Conservation (phyloP, 495 filamentous ascomycete genomes). For the Hypoxylon subgilvum region DNA sequence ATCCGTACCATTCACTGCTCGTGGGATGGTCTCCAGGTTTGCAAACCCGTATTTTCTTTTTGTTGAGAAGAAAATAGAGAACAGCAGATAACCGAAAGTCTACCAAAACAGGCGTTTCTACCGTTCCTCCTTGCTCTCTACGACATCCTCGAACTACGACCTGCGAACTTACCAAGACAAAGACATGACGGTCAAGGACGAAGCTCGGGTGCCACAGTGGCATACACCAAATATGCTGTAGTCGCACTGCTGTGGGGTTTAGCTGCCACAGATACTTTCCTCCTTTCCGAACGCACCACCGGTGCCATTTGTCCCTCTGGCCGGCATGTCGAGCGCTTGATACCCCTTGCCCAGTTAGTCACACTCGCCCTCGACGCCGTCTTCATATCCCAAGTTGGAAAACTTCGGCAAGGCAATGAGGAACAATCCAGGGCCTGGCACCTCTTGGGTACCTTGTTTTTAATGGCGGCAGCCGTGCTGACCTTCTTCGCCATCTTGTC, state of each 20-base stretch:
- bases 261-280: slow-evolving; percentile 31
- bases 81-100: not conserved
- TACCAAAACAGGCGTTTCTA: slow-evolving; percentile 27
- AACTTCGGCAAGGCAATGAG: slow-evolving; percentile 24
- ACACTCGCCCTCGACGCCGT: slow-evolving; percentile 29
- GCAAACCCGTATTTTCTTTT: slow-evolving; percentile 3
- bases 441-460: slow-evolving; percentile 25
- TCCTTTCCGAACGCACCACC: slow-evolving; percentile 29
- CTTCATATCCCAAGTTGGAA: slow-evolving; percentile 27
- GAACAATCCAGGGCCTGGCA: slow-evolving; percentile 17
- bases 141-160: slow-evolving; percentile 19
- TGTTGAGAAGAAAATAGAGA: not conserved
- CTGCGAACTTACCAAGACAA: slow-evolving; percentile 21
- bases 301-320: slow-evolving; percentile 38
- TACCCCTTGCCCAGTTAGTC: slow-evolving; percentile 35
- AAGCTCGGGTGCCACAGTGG: slow-evolving; percentile 1
- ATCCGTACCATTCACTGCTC: slow-evolving; percentile 42
- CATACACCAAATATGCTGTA: slow-evolving; percentile 19
- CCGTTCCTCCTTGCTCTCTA: slow-evolving; percentile 33
- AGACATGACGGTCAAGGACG: slow-evolving; percentile 12
- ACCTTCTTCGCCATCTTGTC: slow-evolving; percentile 35
- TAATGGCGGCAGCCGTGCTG: slow-evolving; percentile 30
- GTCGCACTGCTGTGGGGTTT: slow-evolving; percentile 36
- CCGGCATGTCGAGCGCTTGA: slow-evolving; percentile 28
- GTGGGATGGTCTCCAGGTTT: slow-evolving; percentile 40